Evolutionary conservation across 768 basidiomycete genomes (phyloP), one percentile per base, ranked within the genome.

Genomic region (Tubosaeta brunneosetosa): DNA sequence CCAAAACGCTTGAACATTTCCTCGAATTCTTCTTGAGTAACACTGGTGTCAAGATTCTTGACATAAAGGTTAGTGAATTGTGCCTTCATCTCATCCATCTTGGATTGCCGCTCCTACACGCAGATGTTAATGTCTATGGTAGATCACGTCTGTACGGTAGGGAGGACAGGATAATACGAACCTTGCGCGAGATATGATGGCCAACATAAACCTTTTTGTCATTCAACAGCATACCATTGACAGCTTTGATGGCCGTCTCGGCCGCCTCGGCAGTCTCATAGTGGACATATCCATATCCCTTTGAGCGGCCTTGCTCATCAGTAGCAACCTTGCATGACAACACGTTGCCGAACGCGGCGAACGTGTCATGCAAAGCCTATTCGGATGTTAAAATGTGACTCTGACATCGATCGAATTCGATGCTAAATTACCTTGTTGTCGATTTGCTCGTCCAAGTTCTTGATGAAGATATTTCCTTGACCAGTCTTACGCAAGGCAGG

Each of bases 121-220:
- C 2, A 11, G 10, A 36, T n/a, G 17, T 57, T 49, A 26, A 42
- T n/a, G 33, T 16, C 4, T 22, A 19, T 0, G 9, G 29, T 29
- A 29, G 29, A 29, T 29, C 29, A 29, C 29, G 29, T 9, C 29
- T 29, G 29, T 9, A 29, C 29, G 12, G n/a, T 14, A 22, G 17
- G 5, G 12, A n/a, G 32, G 31, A 13, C 16, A 19, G 22, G 27
- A 19, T 11, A 6, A 12, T 7, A 69, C 77, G 16, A 25, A 86
- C 88, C 86, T 95, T 97, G 80, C 91, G 91, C 55, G 93, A 91
- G 68, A 98, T 89, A 74, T 99, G 95, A 66, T 93, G 82, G 50
- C 97, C 97, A 60, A 99, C 97, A 63, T 86, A 99, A 60, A 99
- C 97, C 78, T 98, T 97, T 77, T 97, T 97, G 79, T 99, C 97